A percentile compares a stretch with the other conserved stretches of the same genome.
phyloP scores from a whole-genome alignment of 805 yeast genomes.

The Suhomyces vadensis region DNA sequence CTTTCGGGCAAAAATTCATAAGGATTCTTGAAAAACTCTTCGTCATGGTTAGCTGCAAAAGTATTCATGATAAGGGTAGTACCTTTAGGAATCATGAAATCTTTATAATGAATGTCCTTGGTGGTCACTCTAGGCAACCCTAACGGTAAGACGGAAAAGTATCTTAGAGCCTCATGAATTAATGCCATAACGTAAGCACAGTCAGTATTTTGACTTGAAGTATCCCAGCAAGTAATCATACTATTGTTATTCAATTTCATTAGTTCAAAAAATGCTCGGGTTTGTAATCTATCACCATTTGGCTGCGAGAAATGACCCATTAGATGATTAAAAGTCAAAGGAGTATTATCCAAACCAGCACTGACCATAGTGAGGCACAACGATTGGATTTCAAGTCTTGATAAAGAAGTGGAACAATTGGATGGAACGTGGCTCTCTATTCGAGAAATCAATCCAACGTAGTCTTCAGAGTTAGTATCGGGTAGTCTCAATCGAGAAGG shows the following conservation, averaged over 20 bases:
- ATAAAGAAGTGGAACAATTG: no score
- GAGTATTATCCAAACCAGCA: slow-evolving; percentile 76
- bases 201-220: slow-evolving; percentile 23
- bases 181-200: slow-evolving; percentile 58
- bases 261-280: slow-evolving; percentile 44
- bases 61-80: slow-evolving; percentile 66
- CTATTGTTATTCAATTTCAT: slow-evolving; percentile 31
- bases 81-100: slow-evolving; percentile 50
- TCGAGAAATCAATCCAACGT: not conserved
- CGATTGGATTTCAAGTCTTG: slow-evolving; percentile 47
- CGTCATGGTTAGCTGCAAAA: slow-evolving; percentile 70
- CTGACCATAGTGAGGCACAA: slow-evolving; percentile 74
- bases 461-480: not conserved
- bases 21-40: slow-evolving; percentile 42
- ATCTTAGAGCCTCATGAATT: slow-evolving; percentile 61
- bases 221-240: slow-evolving; percentile 36
- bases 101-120: slow-evolving; percentile 43
- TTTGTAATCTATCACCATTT: slow-evolving; percentile 41
- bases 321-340: slow-evolving; percentile 60
- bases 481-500: slow-evolving; percentile 1
- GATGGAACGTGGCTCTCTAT: not conserved
- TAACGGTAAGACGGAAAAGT: slow-evolving; percentile 66
- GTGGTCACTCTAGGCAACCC: slow-evolving; percentile 65
- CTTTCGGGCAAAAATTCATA: slow-evolving; percentile 53
- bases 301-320: slow-evolving; percentile 59